These are phyloP conservation scores for Grosmannia clavigera DNA, from an alignment of 2,329 filamentous ascomycete genomes.

Conservation along the genomic window DNA sequence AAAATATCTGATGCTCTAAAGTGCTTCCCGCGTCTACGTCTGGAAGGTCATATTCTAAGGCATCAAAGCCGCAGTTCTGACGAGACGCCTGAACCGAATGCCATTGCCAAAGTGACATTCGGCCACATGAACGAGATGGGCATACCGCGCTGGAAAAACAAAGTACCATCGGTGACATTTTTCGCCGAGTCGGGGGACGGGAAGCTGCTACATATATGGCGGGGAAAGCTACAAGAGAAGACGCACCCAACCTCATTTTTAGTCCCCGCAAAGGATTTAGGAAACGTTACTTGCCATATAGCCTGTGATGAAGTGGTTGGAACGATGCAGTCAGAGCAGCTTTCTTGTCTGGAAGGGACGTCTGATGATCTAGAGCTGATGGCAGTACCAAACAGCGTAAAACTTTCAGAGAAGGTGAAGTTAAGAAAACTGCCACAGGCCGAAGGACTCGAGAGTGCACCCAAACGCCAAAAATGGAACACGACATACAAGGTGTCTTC, in stretches of 20 bases:
- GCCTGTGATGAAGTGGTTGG: constrained; percentile 79
- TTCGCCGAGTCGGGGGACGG: constrained; percentile 62
- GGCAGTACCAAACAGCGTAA: not conserved
- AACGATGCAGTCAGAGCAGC: constrained; percentile 27
- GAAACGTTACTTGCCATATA: constrained; percentile 54
- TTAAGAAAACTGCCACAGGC: not conserved
- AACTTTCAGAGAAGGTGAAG: not conserved
- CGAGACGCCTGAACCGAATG: constrained; percentile 19
- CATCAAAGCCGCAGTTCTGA: not conserved
- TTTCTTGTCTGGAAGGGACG: constrained; percentile 5
- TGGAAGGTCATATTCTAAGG: constrained; percentile 24
- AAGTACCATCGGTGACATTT: constrained; percentile 57
- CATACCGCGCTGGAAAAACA: constrained; percentile 50
- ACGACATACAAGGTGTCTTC: not conserved
- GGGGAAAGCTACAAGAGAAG: constrained; percentile 46
- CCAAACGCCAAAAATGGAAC: not conserved
- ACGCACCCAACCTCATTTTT: constrained; percentile 44
- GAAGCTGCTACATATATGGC: constrained; percentile 54
- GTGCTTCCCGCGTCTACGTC: constrained; percentile 51
- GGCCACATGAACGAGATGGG: constrained; percentile 57
- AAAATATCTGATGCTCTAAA: constrained; percentile 52
- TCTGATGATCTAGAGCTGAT: not conserved
- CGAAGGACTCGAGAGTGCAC: too few species aligned
- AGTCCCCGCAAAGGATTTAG: constrained; percentile 38
- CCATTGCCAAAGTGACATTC: constrained; percentile 45